These are phyloP conservation scores for Pedinophyceae sp. DNA, from an alignment of 139 green algal genomes.

Conservation along the genomic window DNA sequence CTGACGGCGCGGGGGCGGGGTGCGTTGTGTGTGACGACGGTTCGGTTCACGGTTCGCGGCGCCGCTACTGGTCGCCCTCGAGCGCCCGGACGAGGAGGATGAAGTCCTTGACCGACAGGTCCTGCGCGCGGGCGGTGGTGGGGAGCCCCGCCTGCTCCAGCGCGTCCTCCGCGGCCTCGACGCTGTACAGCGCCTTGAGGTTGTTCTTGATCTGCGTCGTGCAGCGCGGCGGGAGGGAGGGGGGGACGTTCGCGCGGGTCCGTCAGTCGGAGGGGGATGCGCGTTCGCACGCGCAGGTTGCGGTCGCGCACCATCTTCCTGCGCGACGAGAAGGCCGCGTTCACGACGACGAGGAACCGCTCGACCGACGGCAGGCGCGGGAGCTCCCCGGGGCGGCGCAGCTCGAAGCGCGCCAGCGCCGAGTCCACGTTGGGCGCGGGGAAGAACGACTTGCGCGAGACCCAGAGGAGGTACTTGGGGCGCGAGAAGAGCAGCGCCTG, in stretches of 20 bases:
- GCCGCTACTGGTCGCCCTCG: too few species aligned
- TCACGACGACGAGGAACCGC: constrained; percentile 28
- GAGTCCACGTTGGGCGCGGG: constrained; percentile 58
- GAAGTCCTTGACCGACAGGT: background rate
- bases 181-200: background rate
- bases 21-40: too few species aligned
- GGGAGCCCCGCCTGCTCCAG: background rate
- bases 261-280: too few species aligned
- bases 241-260: background rate
- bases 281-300: background rate
- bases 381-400: constrained; percentile 21
- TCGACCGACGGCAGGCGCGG: constrained; percentile 16
- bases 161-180: background rate
- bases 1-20: too few species aligned
- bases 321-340: background rate
- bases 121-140: background rate
- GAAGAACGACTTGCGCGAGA: constrained; percentile 8
- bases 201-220: too few species aligned
- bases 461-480: constrained; percentile 38
- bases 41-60: too few species aligned
- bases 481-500: constrained; percentile 49
- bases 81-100: background rate
- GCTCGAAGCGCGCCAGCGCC: constrained; percentile 55
- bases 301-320: background rate
- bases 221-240: too few species aligned